Evolutionary conservation across 2,329 filamentous ascomycete genomes (phyloP).

Genomic region (Rasamsonia emersonii): DNA sequence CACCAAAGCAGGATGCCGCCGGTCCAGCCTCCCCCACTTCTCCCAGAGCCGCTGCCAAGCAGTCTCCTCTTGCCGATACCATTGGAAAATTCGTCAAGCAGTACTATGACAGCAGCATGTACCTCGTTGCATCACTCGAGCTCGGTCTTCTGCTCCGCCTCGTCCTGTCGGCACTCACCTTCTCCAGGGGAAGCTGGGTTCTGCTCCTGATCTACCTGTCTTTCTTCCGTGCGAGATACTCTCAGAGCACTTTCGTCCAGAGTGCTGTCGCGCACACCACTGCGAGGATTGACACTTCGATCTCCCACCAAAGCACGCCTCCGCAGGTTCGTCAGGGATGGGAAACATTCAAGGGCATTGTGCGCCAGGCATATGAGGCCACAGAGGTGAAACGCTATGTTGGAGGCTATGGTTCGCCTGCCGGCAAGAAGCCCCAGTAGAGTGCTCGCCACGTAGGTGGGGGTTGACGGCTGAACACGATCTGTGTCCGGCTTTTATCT

Average conservation of each 20-base stretch:
- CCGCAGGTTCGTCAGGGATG: conserved; percentile 71
- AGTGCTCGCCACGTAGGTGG: conserved; percentile 2
- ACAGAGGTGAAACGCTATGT: conserved; percentile 73
- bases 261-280: conserved; percentile 63
- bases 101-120: conserved; percentile 97
- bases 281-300: conserved; percentile 68
- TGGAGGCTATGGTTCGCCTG: conserved; percentile 34
- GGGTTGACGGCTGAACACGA: neutral
- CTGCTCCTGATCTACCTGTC: conserved; percentile 75
- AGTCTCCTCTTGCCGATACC: conserved; percentile 63
- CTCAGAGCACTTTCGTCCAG: conserved; percentile 91
- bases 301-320: conserved; percentile 79
- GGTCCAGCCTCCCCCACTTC: conserved; percentile 48
- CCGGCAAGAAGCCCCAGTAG: conserved; percentile 42
- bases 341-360: conserved; percentile 65
- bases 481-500: conserved; percentile 1
- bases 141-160: conserved; percentile 80
- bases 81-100: conserved; percentile 94
- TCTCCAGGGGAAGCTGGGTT: conserved; percentile 86
- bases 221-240: conserved; percentile 84
- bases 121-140: conserved; percentile 79
- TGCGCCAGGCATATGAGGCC: conserved; percentile 65
- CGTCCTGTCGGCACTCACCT: conserved; percentile 69
- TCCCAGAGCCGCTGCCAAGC: conserved; percentile 38
- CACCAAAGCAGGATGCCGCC: conserved; percentile 45